Percentiles rank a stretch among this genome's conserved stretches.
These are phyloP conservation scores for Craterostigma plantagineum DNA, from an alignment of 257 asterid species.

Conservation along the genomic window DNA sequence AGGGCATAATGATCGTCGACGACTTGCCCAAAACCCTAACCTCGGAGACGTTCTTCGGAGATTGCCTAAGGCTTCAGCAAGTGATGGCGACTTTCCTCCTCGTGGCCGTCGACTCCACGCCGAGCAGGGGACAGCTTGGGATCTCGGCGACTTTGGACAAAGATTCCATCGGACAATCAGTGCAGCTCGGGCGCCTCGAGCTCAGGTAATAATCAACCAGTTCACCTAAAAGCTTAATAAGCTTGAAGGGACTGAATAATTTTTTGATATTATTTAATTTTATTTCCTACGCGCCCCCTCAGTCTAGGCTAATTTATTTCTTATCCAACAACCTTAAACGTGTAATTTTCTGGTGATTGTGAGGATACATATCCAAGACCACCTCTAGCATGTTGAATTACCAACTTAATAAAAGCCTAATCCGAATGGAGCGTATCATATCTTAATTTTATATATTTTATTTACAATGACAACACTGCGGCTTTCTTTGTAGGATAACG, in stretches of 20 bases:
- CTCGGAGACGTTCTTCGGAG: constrained; percentile 60
- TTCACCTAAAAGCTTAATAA: background rate
- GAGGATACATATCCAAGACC: no score
- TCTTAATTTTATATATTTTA: background rate
- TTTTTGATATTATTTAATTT: no score
- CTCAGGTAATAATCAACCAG: constrained; percentile 27
- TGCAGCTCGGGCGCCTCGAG: constrained; percentile 78
- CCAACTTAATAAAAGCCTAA: no score
- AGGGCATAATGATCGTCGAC: constrained; percentile 47
- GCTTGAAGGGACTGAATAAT: background rate
- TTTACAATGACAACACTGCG: no score
- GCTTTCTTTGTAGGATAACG: constrained; percentile 32
- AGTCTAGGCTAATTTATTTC: no score
- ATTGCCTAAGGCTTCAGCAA: constrained; percentile 82
- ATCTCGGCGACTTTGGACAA: constrained; percentile 36
- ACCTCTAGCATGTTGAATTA: no score
- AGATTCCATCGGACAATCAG: constrained; percentile 55
- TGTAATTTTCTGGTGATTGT: no score
- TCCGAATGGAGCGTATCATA: no score
- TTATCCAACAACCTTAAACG: no score
- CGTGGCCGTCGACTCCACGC: constrained; percentile 37
- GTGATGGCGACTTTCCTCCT: constrained; percentile 60
- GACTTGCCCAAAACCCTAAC: constrained; percentile 30
- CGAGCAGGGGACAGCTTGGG: constrained; percentile 55
- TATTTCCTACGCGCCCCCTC: no score